These are phyloP conservation scores for Xylaria venustula DNA, from an alignment of 495 filamentous ascomycete genomes.

Conservation along the genomic window DNA sequence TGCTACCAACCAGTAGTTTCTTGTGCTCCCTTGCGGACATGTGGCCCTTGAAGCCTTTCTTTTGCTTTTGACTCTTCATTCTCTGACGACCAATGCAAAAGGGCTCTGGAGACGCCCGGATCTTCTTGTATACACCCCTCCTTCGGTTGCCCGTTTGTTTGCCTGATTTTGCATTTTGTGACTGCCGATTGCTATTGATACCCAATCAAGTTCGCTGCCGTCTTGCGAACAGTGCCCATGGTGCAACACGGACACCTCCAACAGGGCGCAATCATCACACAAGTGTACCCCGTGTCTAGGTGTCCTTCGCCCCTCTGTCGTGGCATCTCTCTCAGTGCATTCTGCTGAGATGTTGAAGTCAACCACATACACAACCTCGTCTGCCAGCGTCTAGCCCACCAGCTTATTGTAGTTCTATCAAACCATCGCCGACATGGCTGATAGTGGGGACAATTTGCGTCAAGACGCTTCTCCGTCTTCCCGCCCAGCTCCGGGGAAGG, in stretches of 20 bases:
- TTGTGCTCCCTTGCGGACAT: not conserved
- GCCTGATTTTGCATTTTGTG: not conserved
- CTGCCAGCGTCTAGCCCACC: not conserved
- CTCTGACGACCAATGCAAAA: not conserved
- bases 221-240: slow-evolving; percentile 21
- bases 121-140: not conserved
- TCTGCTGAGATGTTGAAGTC: slow-evolving; percentile 16
- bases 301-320: slow-evolving; percentile 6
- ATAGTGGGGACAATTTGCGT: not conserved
- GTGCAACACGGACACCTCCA: slow-evolving; percentile 12
- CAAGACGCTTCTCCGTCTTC: not conserved
- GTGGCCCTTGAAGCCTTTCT: not conserved
- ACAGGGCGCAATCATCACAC: not conserved
- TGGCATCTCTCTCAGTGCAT: not conserved
- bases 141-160: not conserved
- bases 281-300: slow-evolving; percentile 16
- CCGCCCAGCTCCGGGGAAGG: slow-evolving; percentile 11
- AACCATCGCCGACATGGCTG: slow-evolving; percentile 4
- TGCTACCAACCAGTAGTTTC: slow-evolving; percentile 11
- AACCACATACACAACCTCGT: not conserved
- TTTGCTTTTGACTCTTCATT: not conserved
- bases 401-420: not conserved
- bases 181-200: slow-evolving; percentile 1
- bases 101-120: not conserved
- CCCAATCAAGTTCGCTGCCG: slow-evolving; percentile 13